Evolutionary conservation across 352 stramenopile species (phyloP), one percentile per base, ranked within the genome.

Genomic region (Discostella stelligera): DNA sequence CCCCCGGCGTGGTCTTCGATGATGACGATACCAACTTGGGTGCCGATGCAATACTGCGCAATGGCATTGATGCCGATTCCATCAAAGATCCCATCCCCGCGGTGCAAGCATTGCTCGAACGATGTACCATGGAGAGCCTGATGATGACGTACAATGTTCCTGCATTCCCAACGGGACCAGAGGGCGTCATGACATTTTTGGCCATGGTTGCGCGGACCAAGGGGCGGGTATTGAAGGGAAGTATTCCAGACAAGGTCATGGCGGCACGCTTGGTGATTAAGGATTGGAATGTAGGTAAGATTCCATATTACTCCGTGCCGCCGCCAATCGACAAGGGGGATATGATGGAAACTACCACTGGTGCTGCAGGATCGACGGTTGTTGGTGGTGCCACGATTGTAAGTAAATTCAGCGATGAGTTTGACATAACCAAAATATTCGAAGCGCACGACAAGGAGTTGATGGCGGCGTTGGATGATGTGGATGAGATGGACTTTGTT

Each of bases 1-100:
- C 94, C 54, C 97, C 97, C 7, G 97, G 97, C 25, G 97, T 99
- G 41, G 96, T 99, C 7, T 99, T 99, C 77, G 96, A 98, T 80
- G 93, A 98, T 83, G 89, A 91, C 13, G 91, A 91, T 27, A 88
- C 87, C 10, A 55, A 85, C 18, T 53, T 81, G n/a, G 88, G 88
- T 53, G 58, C 60, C 18, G 56, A 66, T 27, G 76, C 66, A 16
- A 75, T 98, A 39, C 81, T 99, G 55, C 89, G 95, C 37, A 99
- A 99, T 88, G 98, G 95, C 74, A 94, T 99, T 50, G 97, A 98
- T 85, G 94, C 95, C 0, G 96, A 98, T 70, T 95, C 91, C 0
- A 95, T 99, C 76, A 86, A 92, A 39, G 96, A 99, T 88, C 95
- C 96, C 0, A 92, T 97, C n/a, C 91, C 93, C 30, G 94, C 96